phyloP scores from a whole-genome alignment of 2,329 filamentous ascomycete genomes.

The Phialophora expanda region DNA sequence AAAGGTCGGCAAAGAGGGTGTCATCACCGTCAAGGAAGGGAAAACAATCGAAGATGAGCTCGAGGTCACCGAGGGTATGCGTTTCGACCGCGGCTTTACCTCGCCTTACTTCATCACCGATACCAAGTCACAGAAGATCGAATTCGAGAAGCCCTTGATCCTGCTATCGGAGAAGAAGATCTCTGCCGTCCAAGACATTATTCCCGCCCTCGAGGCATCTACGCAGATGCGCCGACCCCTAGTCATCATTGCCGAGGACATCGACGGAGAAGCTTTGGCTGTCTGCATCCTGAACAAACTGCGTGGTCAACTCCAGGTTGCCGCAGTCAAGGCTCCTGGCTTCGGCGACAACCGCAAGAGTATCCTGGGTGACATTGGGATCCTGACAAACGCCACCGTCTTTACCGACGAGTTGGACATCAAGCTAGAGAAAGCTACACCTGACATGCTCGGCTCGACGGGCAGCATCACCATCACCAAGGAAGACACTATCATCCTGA shows the following conservation, averaged over 20 bases:
- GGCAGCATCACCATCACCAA: conserved; percentile 99
- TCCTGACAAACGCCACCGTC: conserved; percentile 95
- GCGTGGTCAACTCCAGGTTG: conserved; percentile 97
- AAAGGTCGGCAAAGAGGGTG: conserved; percentile 99
- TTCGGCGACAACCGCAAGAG: conserved; percentile 99
- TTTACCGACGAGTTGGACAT: conserved; percentile 98
- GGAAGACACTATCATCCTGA: conserved; percentile 98
- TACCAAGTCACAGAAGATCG: conserved; percentile 96
- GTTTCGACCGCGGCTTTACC: conserved; percentile 98
- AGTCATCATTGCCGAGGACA: conserved; percentile 98
- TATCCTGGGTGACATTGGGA: conserved; percentile 93
- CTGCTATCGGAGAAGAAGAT: conserved; percentile 99
- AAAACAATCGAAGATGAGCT: conserved; percentile 98
- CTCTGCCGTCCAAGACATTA: conserved; percentile 97
- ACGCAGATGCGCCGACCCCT: conserved; percentile 94
- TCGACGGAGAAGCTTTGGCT: conserved; percentile 96
- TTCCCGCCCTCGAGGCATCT: conserved; percentile 95
- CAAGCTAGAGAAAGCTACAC: conserved; percentile 97
- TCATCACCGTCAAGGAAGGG: conserved; percentile 99
- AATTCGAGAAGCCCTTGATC: conserved; percentile 99
- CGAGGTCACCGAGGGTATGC: conserved; percentile 99
- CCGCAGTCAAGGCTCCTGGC: conserved; percentile 96
- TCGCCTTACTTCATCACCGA: conserved; percentile 99
- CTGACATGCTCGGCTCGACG: conserved; percentile 94
- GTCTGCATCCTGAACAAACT: conserved; percentile 99